Evolutionary conservation across 1,139 yeast species (phyloP).

Genomic region (Yamadazyma jaroonii): DNA sequence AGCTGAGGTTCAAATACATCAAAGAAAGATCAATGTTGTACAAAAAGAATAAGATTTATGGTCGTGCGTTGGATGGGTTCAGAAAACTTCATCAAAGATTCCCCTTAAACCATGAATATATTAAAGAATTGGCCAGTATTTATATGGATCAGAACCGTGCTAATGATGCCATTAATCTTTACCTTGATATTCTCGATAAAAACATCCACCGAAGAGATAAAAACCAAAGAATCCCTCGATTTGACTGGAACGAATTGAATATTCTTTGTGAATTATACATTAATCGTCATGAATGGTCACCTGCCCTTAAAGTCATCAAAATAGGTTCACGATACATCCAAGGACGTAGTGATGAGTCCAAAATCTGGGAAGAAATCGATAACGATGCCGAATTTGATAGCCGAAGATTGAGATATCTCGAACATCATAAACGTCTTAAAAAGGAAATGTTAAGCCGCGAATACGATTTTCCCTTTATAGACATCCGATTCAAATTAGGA

Average conservation of each 20-base stretch:
- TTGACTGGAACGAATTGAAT: slow-evolving; percentile 88
- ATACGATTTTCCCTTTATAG: slow-evolving; percentile 62
- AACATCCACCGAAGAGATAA: slow-evolving; percentile 32
- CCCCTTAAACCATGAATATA: slow-evolving; percentile 61
- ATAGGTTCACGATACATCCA: slow-evolving; percentile 83
- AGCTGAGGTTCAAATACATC: slow-evolving; percentile 52
- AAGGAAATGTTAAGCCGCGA: slow-evolving; percentile 22
- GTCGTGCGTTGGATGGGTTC: slow-evolving; percentile 75
- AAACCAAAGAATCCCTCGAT: slow-evolving; percentile 22
- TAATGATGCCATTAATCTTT: slow-evolving; percentile 78
- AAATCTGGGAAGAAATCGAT: slow-evolving; percentile 87
- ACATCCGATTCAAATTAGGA: slow-evolving; percentile 80
- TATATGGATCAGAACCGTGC: slow-evolving; percentile 74
- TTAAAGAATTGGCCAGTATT: slow-evolving; percentile 73
- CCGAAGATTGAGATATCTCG: slow-evolving; percentile 46
- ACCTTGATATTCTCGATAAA: slow-evolving; percentile 60
- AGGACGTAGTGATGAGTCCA: slow-evolving; percentile 62
- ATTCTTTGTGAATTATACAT: slow-evolving; percentile 77
- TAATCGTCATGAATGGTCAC: slow-evolving; percentile 59
- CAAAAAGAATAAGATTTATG: slow-evolving; percentile 58
- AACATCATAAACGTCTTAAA: slow-evolving; percentile 19
- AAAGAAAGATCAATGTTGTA: slow-evolving; percentile 65
- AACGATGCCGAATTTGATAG: slow-evolving; percentile 81
- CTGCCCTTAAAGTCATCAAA: slow-evolving; percentile 66
- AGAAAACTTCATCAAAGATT: slow-evolving; percentile 57